These are phyloP conservation scores for Hordeum vulgare DNA, from an alignment of 176 grass and related monocot species.

Conservation along the genomic window DNA sequence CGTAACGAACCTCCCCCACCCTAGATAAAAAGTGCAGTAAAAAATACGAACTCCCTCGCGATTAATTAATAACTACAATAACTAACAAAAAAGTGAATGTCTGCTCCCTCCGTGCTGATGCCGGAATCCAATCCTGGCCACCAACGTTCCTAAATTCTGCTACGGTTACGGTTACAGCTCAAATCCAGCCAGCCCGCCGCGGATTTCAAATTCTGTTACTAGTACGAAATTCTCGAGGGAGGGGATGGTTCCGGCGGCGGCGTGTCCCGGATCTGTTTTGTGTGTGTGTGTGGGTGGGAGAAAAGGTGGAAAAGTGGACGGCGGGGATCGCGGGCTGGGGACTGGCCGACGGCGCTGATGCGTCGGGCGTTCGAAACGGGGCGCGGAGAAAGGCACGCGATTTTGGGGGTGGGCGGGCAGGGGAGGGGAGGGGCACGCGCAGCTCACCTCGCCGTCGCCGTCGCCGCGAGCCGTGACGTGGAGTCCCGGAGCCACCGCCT, in stretches of 20 bases:
- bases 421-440: not conserved
- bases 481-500: slow-evolving; percentile 42
- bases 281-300: too few species aligned
- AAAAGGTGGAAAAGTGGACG: not conserved
- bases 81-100: not conserved
- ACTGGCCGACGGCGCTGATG: not conserved
- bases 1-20: slow-evolving; percentile 45
- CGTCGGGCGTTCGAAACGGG: not conserved
- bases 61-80: not conserved
- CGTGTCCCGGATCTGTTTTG: too few species aligned
- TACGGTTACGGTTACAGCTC: not conserved
- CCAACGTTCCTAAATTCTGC: not conserved
- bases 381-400: not conserved
- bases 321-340: not conserved
- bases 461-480: not conserved
- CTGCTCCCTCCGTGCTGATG: not conserved
- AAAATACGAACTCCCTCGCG: not conserved
- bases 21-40: too few species aligned
- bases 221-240: too few species aligned
- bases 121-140: not conserved
- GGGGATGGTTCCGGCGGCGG: too few species aligned
- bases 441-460: slow-evolving; percentile 26
- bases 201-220: not conserved
- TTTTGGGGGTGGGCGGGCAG: not conserved
- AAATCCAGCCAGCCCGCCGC: not conserved